These are phyloP conservation scores for Populus hybrid DNA, from an alignment of 441 rosid species.

Conservation along the genomic window DNA sequence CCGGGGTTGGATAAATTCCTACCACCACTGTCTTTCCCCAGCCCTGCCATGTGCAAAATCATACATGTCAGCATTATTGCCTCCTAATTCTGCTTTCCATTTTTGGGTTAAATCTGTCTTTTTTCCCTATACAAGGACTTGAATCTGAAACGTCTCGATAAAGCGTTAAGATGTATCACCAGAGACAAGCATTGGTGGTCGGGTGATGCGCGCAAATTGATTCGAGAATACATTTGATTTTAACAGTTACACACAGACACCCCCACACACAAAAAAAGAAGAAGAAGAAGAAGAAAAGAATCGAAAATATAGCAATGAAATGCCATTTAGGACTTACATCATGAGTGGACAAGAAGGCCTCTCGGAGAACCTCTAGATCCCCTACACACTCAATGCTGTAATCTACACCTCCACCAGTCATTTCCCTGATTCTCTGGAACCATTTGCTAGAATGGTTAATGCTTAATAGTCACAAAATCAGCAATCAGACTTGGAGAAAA, in stretches of 20 bases:
- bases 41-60: constrained; percentile 18
- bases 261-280: neutral
- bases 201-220: too few species aligned
- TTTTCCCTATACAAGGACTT: neutral
- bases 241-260: neutral
- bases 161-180: too few species aligned
- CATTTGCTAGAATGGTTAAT: neutral
- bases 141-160: neutral
- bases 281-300: too few species aligned
- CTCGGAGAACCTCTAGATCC: constrained; percentile 28
- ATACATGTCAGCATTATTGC: neutral
- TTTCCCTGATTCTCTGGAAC: constrained; percentile 34
- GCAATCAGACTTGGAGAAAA: neutral
- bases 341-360: constrained; percentile 44
- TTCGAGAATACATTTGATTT: too few species aligned
- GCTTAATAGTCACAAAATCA: neutral
- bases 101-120: neutral
- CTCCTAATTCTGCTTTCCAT: neutral
- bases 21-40: constrained; percentile 41
- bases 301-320: too few species aligned
- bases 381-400: constrained; percentile 47
- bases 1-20: constrained; percentile 37
- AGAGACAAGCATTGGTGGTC: too few species aligned
- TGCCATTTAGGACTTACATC: constrained; percentile 16
- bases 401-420: constrained; percentile 40